Evolutionary conservation across 306 rosid genomes (phyloP).

Genomic region (Castanea mollissima): DNA sequence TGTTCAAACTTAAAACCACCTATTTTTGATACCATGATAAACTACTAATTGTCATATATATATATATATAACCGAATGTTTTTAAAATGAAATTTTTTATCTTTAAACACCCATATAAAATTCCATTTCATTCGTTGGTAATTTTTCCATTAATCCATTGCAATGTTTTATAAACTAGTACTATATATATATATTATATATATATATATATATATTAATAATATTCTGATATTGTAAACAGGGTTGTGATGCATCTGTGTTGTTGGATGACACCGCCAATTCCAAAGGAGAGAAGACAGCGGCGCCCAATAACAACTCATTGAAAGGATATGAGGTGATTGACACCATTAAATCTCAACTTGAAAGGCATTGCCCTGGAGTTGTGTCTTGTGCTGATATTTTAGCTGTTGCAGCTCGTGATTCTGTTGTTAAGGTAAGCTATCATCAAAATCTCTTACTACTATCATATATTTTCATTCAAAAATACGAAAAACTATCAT

Average conservation of each 20-base stretch:
- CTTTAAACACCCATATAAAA: too few relatives aligned
- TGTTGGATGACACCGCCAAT: slow-evolving; percentile 35
- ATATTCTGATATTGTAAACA: neutral
- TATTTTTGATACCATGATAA: too few relatives aligned
- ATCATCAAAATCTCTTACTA: neutral
- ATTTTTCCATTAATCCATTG: too few relatives aligned
- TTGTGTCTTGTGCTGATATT: slow-evolving; percentile 52
- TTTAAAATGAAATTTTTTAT: too few relatives aligned
- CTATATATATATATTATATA: too few relatives aligned
- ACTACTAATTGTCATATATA: too few relatives aligned
- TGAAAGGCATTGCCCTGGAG: slow-evolving; percentile 31
- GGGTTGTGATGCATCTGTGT: slow-evolving; percentile 65
- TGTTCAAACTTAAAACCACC: too few relatives aligned
- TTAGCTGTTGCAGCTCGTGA: slow-evolving; percentile 49
- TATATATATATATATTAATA: too few relatives aligned
- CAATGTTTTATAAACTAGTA: too few relatives aligned
- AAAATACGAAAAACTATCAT: neutral
- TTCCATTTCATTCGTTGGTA: too few relatives aligned
- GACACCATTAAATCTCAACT: slow-evolving; percentile 34
- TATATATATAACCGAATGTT: too few relatives aligned
- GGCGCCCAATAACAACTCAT: slow-evolving; percentile 35
- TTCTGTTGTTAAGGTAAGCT: slow-evolving; percentile 29
- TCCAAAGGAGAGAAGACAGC: slow-evolving; percentile 44
- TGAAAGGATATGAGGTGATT: slow-evolving; percentile 49
- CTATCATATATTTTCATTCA: too few relatives aligned